Evolutionary conservation across 2,329 filamentous ascomycete species (phyloP).

Genomic region (Aurifilum marmelostoma): DNA sequence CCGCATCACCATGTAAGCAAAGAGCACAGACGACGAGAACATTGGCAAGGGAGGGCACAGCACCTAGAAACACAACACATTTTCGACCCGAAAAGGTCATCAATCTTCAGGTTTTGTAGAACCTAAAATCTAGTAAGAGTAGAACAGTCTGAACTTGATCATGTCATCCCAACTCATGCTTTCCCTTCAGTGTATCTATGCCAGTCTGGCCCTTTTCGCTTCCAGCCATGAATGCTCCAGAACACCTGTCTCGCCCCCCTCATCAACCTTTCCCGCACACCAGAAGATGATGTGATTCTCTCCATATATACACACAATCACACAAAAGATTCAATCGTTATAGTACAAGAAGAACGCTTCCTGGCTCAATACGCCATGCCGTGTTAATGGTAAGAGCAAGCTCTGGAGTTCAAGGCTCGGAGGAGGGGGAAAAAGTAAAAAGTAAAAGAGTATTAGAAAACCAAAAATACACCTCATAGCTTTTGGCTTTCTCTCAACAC

Average conservation of each 20-base stretch:
- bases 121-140: not conserved
- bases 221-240: not conserved
- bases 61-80: not conserved
- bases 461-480: no score
- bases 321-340: not conserved
- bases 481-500: conserved; percentile 24
- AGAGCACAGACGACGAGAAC: not conserved
- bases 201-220: not conserved
- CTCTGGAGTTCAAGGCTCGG: not conserved
- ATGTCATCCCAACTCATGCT: not conserved
- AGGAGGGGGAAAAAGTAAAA: no score
- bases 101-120: not conserved
- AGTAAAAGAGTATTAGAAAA: no score
- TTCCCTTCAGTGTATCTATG: not conserved
- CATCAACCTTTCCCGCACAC: not conserved
- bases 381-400: not conserved
- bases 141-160: not conserved
- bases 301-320: not conserved
- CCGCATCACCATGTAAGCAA: no score
- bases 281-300: not conserved
- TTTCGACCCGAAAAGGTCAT: not conserved
- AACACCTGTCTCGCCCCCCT: not conserved
- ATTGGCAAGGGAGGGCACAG: not conserved
- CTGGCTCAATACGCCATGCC: not conserved
- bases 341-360: not conserved